Percentiles rank a stretch among this genome's conserved stretches.
phyloP scores from a whole-genome alignment of 257 asterid species.

The Nicotiana noctiflora region DNA sequence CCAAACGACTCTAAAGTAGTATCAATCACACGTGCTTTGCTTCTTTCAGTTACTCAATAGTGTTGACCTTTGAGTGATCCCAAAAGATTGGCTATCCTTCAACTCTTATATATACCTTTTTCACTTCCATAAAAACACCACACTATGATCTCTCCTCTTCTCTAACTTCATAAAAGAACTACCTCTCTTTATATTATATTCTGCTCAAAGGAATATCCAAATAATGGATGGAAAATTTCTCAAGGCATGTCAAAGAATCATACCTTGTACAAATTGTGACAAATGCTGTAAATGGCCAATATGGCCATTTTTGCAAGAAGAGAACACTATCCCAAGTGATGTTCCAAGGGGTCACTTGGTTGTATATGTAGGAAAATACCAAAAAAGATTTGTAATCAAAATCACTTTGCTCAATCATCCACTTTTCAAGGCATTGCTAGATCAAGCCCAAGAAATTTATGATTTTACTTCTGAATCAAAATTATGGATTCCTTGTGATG shows the following conservation, averaged over 20 bases:
- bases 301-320: conserved; percentile 37
- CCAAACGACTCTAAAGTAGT: neutral
- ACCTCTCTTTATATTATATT: neutral
- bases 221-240: conserved; percentile 32
- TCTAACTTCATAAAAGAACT: neutral
- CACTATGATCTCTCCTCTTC: neutral
- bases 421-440: conserved; percentile 63
- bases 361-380: conserved; percentile 67
- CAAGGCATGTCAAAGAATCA: conserved; percentile 37
- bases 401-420: conserved; percentile 64
- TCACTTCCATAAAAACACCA: conserved; percentile 24
- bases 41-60: conserved; percentile 36
- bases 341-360: conserved; percentile 91
- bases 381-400: conserved; percentile 69
- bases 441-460: conserved; percentile 71
- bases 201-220: conserved; percentile 20
- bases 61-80: conserved; percentile 36
- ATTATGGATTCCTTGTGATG: conserved; percentile 81
- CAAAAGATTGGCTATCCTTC: conserved; percentile 20
- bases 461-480: conserved; percentile 51
- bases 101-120: conserved; percentile 25
- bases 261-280: conserved; percentile 32
- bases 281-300: conserved; percentile 45
- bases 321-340: conserved; percentile 50
- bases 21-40: conserved; percentile 33